phyloP scores from a whole-genome alignment of 2,329 filamentous ascomycete species.

The Pyrenophora seminiperda region DNA sequence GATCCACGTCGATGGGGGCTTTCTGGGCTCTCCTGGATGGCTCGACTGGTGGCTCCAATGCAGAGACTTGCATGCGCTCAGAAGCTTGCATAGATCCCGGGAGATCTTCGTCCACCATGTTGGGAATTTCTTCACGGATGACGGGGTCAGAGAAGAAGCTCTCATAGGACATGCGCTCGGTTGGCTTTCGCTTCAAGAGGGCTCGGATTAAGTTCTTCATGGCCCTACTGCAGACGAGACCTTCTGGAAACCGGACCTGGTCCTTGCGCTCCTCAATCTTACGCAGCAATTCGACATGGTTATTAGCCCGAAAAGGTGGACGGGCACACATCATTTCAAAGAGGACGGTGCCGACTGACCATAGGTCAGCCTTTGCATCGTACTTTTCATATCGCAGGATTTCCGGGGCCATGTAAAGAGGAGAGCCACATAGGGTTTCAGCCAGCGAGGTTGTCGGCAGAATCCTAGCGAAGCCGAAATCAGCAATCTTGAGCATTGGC shows the following conservation, averaged over 20 bases:
- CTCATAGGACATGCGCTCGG: slow-evolving; percentile 83
- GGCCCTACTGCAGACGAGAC: slow-evolving; percentile 71
- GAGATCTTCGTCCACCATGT: slow-evolving; percentile 77
- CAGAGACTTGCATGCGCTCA: slow-evolving; percentile 33
- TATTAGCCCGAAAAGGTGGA: slow-evolving; percentile 88
- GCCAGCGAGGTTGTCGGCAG: slow-evolving; percentile 89
- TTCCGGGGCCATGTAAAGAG: slow-evolving; percentile 97
- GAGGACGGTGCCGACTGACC: slow-evolving; percentile 94
- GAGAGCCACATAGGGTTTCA: slow-evolving; percentile 94
- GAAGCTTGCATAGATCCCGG: slow-evolving; percentile 42
- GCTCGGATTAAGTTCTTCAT: slow-evolving; percentile 81
- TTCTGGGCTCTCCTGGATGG: slow-evolving; percentile 37
- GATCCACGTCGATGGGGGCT: slow-evolving; percentile 34
- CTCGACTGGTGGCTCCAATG: slow-evolving; percentile 33
- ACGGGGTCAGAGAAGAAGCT: slow-evolving; percentile 80
- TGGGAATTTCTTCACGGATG: slow-evolving; percentile 76
- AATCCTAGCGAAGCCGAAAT: slow-evolving; percentile 97
- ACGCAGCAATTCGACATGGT: slow-evolving; percentile 90
- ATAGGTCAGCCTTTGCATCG: slow-evolving; percentile 93
- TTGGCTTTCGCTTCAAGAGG: slow-evolving; percentile 82
- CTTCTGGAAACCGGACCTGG: slow-evolving; percentile 78
- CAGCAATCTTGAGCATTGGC: slow-evolving; percentile 95
- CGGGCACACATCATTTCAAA: slow-evolving; percentile 94
- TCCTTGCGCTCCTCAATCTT: slow-evolving; percentile 92
- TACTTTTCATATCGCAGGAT: slow-evolving; percentile 97